Conservation (phyloP, 2,329 filamentous ascomycete species). For the Ophiostoma australiae region DNA sequence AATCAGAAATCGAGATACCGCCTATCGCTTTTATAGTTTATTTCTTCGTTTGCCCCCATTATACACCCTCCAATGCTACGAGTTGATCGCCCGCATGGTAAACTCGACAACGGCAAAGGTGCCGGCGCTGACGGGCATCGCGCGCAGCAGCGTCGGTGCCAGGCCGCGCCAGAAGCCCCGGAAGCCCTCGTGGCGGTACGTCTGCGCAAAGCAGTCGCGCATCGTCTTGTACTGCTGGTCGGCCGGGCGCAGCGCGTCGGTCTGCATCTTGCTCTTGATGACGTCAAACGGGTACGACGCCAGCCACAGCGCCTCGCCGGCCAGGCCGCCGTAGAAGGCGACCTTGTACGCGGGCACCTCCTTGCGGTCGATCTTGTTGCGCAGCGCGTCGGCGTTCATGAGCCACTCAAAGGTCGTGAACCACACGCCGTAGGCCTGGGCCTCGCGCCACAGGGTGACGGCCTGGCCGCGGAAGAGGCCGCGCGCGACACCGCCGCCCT, state of each 20-base stretch:
- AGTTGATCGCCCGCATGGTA: constrained; percentile 58
- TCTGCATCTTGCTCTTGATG: constrained; percentile 99
- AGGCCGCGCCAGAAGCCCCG: constrained; percentile 94
- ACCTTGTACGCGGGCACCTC: constrained; percentile 81
- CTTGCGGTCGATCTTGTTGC: constrained; percentile 69
- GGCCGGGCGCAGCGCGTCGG: constrained; percentile 73
- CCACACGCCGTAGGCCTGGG: constrained; percentile 92
- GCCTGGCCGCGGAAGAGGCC: constrained; percentile 83
- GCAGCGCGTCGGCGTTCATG: constrained; percentile 82
- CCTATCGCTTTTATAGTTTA: background rate
- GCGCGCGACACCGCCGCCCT: constrained; percentile 59
- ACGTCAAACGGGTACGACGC: constrained; percentile 94
- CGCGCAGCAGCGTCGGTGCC: constrained; percentile 81
- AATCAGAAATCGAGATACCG: too few species aligned
- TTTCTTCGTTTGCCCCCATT: background rate
- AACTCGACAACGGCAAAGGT: constrained; percentile 83
- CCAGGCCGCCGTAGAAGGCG: constrained; percentile 85
- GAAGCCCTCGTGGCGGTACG: constrained; percentile 68
- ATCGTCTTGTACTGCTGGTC: constrained; percentile 69
- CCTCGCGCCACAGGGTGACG: constrained; percentile 83
- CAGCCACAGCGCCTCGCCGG: constrained; percentile 91
- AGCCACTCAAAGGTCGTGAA: constrained; percentile 93
- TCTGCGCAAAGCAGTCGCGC: constrained; percentile 84
- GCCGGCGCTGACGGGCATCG: constrained; percentile 96
- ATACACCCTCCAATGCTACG: background rate